Evolutionary conservation across 2,329 filamentous ascomycete species (phyloP).

Genomic region (Blastomyces emzantsi): DNA sequence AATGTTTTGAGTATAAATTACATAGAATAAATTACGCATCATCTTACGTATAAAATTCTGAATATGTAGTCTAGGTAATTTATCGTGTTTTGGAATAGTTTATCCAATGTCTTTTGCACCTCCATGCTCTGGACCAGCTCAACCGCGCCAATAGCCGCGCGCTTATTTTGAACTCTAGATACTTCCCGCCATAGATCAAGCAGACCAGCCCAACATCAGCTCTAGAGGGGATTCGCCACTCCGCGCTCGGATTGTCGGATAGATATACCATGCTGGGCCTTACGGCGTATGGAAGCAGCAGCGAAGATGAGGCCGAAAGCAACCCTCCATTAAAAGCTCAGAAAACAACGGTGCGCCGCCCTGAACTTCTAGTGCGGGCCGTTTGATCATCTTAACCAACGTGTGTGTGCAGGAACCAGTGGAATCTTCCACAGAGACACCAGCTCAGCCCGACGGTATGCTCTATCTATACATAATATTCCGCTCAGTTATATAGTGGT

Average conservation of each 20-base stretch:
- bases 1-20: neutral
- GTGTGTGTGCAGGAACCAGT: neutral
- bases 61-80: too few species aligned
- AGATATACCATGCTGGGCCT: constrained; percentile 31
- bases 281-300: constrained; percentile 38
- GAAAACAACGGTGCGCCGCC: constrained; percentile 14
- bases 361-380: neutral
- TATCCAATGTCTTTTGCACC: neutral
- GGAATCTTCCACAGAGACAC: neutral
- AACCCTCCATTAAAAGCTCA: constrained; percentile 1
- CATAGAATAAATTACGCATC: neutral
- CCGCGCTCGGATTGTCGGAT: neutral
- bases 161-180: neutral
- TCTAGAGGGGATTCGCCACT: neutral
- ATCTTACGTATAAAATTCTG: too few species aligned
- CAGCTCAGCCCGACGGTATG: constrained; percentile 1
- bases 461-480: neutral
- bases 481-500: neutral
- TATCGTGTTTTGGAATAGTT: too few species aligned
- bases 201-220: neutral
- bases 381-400: neutral
- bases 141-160: neutral
- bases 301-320: constrained; percentile 34
- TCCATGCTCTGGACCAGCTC: too few species aligned
- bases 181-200: neutral